Evolutionary conservation across 768 basidiomycete genomes (phyloP), one percentile per base, ranked within the genome.

Genomic region (Trametes punicea): DNA sequence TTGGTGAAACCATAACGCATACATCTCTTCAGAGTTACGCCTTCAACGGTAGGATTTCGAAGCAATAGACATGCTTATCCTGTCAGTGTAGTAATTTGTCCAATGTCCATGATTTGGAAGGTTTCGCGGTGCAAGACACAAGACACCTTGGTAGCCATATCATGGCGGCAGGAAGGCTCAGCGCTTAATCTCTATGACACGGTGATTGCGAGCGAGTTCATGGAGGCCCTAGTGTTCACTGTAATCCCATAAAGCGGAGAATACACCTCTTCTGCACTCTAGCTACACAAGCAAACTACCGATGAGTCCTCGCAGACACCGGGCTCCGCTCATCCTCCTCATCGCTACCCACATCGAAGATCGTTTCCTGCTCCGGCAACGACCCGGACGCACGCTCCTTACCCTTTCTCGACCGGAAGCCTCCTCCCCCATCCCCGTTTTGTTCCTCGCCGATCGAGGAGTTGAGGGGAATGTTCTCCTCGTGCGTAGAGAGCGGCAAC

Each of bases 1-100:
- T 71, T 79, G 82, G 85, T 82, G 64, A 87, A 86, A 87, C 87
- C 87, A 89, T 89, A 83, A 82, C 74, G 83, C 74, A 77, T 67
- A 87, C 86, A 88, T 52, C 47, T 44, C 34, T 36, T 36, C n/a
- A n/a, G n/a, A 36, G 6, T 41, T 42, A 47, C 25, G 27, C 45
- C 29, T 2, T 41, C 47, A 4, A 38, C 5, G 3, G 8, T 38
- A 38, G 13, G n/a, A n/a, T n/a, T n/a, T 38, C 8, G 36, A 38
- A 38, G 36, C 36, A 38, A 38, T 38, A 9, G 5, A 23, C 40
- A 31, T 31, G 31, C 31, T 31, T 31, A 31, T 31, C 31, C 31
- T 31, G 6, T 6, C 13, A 31, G 13, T 13, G 7, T 31, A 31
- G 31, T 31, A 31, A 6, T 31, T 6, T 6, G 7, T 31, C 13